Conservation (phyloP, 1,139 yeast species). For the Yamadazyma conglobata region DNA sequence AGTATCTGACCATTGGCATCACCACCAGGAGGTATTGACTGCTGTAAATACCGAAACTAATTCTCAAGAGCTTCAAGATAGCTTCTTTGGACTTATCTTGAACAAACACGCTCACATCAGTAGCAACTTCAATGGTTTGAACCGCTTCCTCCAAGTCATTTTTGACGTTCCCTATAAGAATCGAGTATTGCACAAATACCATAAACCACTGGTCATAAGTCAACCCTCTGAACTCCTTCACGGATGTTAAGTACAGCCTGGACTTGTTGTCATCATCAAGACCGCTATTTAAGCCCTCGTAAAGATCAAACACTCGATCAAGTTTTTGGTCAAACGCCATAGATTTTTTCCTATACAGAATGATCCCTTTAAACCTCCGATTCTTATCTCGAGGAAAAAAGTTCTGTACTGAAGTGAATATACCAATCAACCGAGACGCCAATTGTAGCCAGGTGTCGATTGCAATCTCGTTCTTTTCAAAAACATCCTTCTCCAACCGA, state of each 20-base stretch:
- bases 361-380: conserved; percentile 64
- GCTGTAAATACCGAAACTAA: conserved; percentile 58
- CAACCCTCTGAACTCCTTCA: conserved; percentile 67
- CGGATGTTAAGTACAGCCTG: conserved; percentile 40
- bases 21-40: conserved; percentile 50
- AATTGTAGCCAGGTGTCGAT: conserved; percentile 78
- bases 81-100: conserved; percentile 56
- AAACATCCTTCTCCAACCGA: conserved; percentile 53
- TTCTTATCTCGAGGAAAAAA: conserved; percentile 78
- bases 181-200: conserved; percentile 73
- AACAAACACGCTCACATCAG: conserved; percentile 70
- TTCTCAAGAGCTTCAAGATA: conserved; percentile 58
- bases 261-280: conserved; percentile 22
- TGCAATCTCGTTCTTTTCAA: conserved; percentile 56
- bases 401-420: conserved; percentile 70
- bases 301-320: conserved; percentile 61
- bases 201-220: conserved; percentile 80
- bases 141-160: conserved; percentile 61
- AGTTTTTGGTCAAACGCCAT: conserved; percentile 70
- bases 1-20: conserved; percentile 52
- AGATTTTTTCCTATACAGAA: conserved; percentile 56
- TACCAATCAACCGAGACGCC: conserved; percentile 78
- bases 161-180: conserved; percentile 62
- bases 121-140: conserved; percentile 69
- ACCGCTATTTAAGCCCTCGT: conserved; percentile 56